Percentiles rank a stretch among this genome's conserved stretches.
Evolutionary conservation across 306 rosid genomes (phyloP).

Genomic region (Crataegus laevigata): DNA sequence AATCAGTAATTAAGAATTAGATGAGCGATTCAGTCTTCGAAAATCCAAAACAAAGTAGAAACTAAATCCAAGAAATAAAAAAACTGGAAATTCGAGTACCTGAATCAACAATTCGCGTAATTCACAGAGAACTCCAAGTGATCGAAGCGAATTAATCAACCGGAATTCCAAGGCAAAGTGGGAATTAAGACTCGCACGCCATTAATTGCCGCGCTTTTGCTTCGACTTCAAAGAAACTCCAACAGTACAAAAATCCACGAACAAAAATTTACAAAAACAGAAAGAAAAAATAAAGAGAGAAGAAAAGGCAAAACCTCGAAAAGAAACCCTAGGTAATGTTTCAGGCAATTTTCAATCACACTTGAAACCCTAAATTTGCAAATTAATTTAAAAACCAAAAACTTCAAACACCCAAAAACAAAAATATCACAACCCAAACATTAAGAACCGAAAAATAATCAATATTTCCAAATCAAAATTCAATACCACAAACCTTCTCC

Average conservation of each 20-base stretch:
- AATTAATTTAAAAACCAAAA: too few species aligned
- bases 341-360: background rate
- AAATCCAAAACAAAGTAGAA: background rate
- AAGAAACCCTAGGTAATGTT: slow-evolving; percentile 20
- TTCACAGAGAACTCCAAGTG: slow-evolving; percentile 1
- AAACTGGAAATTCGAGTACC: slow-evolving; percentile 23
- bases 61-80: background rate
- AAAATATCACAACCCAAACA: too few species aligned
- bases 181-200: slow-evolving; percentile 33
- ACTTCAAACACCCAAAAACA: too few species aligned
- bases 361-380: too few species aligned
- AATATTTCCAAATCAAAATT: too few species aligned
- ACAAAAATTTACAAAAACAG: too few species aligned
- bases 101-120: slow-evolving; percentile 8
- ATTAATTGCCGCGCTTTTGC: slow-evolving; percentile 28
- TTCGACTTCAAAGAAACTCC: slow-evolving; percentile 34
- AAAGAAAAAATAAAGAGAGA: too few species aligned
- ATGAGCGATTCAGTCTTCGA: background rate
- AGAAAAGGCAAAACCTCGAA: too few species aligned
- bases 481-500: too few species aligned
- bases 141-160: slow-evolving; percentile 5
- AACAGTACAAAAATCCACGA: background rate
- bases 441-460: too few species aligned
- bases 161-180: slow-evolving; percentile 4
- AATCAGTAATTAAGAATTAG: background rate